These are phyloP conservation scores for Rugosomyces carneus DNA, from an alignment of 1,284 basidiomycete species.

Conservation along the genomic window DNA sequence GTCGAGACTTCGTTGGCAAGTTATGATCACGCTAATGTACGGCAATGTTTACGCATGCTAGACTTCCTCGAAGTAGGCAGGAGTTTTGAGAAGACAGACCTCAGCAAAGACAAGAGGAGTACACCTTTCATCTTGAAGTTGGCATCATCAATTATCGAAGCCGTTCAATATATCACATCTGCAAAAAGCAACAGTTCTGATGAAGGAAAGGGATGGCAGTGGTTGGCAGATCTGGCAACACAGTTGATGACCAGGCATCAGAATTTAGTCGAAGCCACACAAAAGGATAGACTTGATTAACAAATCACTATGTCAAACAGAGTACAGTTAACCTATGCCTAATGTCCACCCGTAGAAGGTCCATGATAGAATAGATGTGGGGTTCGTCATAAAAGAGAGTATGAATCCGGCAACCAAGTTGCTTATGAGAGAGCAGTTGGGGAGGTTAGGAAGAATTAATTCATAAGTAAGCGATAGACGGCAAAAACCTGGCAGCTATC, in stretches of 20 bases:
- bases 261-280: neutral
- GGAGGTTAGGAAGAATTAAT: conserved; percentile 2
- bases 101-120: neutral
- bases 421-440: conserved; percentile 11
- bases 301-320: conserved; percentile 8
- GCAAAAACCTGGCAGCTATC: conserved; percentile 9
- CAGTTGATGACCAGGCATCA: conserved; percentile 9
- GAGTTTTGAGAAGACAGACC: neutral
- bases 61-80: conserved; percentile 29
- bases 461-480: conserved; percentile 10
- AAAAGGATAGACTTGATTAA: conserved; percentile 6
- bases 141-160: conserved; percentile 28
- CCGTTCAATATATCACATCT: conserved; percentile 24
- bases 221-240: conserved; percentile 12
- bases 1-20: conserved; percentile 47
- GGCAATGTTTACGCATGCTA: conserved; percentile 54
- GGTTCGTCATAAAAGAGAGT: no score
- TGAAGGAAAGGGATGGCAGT: conserved; percentile 15
- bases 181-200: conserved; percentile 9
- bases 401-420: no score
- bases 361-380: conserved; percentile 9
- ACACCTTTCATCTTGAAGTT: conserved; percentile 28
- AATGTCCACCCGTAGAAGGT: conserved; percentile 10
- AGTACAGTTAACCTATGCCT: conserved; percentile 6
- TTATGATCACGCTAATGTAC: conserved; percentile 40